phyloP scores from a whole-genome alignment of 2,329 filamentous ascomycete genomes.

The Fusarium sp. region DNA sequence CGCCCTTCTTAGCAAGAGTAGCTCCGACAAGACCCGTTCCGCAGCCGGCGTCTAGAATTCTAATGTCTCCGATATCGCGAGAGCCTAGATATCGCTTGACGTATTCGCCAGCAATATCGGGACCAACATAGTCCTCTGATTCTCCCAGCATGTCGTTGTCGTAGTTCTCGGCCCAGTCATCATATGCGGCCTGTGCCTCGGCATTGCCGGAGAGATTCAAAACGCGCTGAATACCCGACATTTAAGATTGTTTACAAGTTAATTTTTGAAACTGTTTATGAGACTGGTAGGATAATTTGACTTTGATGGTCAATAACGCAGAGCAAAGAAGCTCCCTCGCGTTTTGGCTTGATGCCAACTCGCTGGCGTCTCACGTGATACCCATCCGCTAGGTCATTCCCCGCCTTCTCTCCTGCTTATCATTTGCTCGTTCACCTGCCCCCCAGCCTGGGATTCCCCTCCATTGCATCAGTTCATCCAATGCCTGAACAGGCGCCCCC shows the following conservation, averaged over 20 bases:
- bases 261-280: too few species aligned
- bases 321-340: neutral
- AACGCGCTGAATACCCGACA: slow-evolving; percentile 22
- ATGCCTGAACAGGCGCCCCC: neutral
- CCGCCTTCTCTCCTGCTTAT: neutral
- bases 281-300: neutral
- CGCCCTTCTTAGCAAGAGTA: slow-evolving; percentile 54
- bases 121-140: slow-evolving; percentile 53
- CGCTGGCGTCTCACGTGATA: neutral
- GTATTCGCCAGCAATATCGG: slow-evolving; percentile 48
- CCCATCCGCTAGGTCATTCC: neutral
- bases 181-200: slow-evolving; percentile 33
- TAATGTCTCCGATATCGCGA: neutral
- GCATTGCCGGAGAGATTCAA: slow-evolving; percentile 12
- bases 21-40: slow-evolving; percentile 63
- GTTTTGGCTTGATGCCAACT: neutral
- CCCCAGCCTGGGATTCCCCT: neutral
- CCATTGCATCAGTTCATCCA: neutral
- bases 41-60: slow-evolving; percentile 63
- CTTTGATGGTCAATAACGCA: neutral
- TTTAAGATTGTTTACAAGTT: neutral
- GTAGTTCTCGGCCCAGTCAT: slow-evolving; percentile 45
- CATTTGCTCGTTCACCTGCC: neutral
- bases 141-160: slow-evolving; percentile 44
- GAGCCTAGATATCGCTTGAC: slow-evolving; percentile 29